phyloP scores from a whole-genome alignment of 495 filamentous ascomycete genomes.

The Hyaloscypha variabilis region DNA sequence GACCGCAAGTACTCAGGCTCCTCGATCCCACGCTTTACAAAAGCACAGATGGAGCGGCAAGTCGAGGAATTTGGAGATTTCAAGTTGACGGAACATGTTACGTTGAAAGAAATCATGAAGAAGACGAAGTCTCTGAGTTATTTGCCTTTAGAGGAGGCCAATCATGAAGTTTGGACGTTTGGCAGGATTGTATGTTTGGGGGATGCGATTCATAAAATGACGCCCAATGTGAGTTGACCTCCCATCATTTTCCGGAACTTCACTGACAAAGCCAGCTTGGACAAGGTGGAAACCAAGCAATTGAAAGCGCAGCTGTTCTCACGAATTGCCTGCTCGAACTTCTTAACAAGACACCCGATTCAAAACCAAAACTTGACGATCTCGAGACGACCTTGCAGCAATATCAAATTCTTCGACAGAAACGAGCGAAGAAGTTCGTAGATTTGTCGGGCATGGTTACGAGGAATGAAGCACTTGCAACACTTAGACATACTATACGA shows the following conservation, averaged over 20 bases:
- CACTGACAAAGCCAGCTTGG: conserved; percentile 29
- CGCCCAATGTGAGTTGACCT: conserved; percentile 31
- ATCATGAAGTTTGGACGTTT: conserved; percentile 39
- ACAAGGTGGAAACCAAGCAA: conserved; percentile 43
- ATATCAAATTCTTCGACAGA: conserved; percentile 15
- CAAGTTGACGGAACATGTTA: conserved; percentile 24
- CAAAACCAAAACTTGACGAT: not conserved
- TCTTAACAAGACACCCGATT: not conserved
- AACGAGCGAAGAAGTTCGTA: conserved; percentile 15
- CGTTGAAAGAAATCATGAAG: conserved; percentile 31
- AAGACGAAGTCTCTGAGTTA: conserved; percentile 24
- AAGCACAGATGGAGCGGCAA: conserved; percentile 37
- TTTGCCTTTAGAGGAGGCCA: conserved; percentile 42
- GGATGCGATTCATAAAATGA: conserved; percentile 49
- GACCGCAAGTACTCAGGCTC: conserved; percentile 19
- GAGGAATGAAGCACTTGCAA: conserved; percentile 16
- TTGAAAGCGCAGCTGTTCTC: conserved; percentile 41
- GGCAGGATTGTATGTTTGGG: conserved; percentile 42
- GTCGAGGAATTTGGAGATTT: conserved; percentile 28
- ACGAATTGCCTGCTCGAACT: conserved; percentile 31
- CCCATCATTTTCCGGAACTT: not conserved
- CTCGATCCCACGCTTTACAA: conserved; percentile 35
- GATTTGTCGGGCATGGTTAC: conserved; percentile 14
- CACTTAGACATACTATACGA: conserved; percentile 15
- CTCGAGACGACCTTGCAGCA: conserved; percentile 6